Base-by-base conservation (phyloP, 75 land plant species). In the Cupressus sempervirens region DNA sequence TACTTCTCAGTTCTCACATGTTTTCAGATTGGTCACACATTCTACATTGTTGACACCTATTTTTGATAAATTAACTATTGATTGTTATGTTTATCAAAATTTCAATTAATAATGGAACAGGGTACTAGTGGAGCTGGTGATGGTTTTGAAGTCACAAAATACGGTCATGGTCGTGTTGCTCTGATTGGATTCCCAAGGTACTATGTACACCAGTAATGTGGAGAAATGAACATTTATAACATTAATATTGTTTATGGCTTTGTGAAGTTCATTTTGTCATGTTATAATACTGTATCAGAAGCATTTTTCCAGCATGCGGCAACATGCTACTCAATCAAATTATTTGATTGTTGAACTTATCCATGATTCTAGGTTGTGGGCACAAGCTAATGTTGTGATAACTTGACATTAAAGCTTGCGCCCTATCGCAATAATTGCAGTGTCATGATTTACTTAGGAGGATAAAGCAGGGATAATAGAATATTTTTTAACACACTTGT, bases 121-220 rank as follows among this genome's bases (percentile, higher is more conserved):
- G 99, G 99, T 84, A 88, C 99, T 36, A 92, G 92, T 91, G 97
- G 94, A 82, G 99, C 84, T 81, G 98, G 99, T 48, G 99, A 98
- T 77, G 99, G 99, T 46, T 98, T 98, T 91, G 99, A 98, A 90
- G 99, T 98, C 81, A 94, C 99, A 83, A 98, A 98, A 80, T 98
- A 85, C 91, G 99, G 99, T 36, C 99, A 98, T 89, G 99, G 99
- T 72, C 99, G 99, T 84, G 98, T 96, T 89, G 98, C 99, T 84
- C 89, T 98, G 13, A 98, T 98, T 67, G 99, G 99, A 45, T 98
- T 98, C 88, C 99, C 99, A 46, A 97, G 99, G 99, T 97, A 70
- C 36, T n/a, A 83, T 46, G 84, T 35, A 58, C 29, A 83, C 40
- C 16, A 32, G 46, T n/a, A 80, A n/a, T 40, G 46, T 80, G 16